These are phyloP conservation scores for Tuber calosporum DNA, from an alignment of 495 filamentous ascomycete genomes.

Conservation along the genomic window DNA sequence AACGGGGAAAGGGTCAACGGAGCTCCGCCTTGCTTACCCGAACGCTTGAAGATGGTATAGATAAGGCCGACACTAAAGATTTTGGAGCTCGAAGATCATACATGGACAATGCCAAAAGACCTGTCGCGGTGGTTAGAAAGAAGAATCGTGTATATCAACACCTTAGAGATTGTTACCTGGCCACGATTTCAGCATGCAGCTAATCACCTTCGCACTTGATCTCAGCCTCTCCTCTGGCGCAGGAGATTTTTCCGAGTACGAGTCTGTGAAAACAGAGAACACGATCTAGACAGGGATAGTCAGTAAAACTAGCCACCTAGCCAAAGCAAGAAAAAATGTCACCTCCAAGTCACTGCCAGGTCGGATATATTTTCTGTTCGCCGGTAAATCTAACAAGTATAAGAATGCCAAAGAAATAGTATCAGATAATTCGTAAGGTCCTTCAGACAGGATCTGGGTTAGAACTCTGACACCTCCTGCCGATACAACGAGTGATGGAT, in stretches of 20 bases:
- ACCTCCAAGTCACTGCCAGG: constrained; percentile 59
- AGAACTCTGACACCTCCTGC: constrained; percentile 75
- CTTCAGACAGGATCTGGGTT: constrained; percentile 79
- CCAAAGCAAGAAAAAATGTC: constrained; percentile 30
- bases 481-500: constrained; percentile 67
- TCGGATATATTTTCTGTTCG: constrained; percentile 67
- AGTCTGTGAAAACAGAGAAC: constrained; percentile 84
- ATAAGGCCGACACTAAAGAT: constrained; percentile 54
- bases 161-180: constrained; percentile 46
- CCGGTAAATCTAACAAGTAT: constrained; percentile 78
- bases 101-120: constrained; percentile 75
- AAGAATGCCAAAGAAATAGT: constrained; percentile 76
- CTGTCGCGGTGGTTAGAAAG: constrained; percentile 38
- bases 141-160: neutral
- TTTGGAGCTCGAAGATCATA: constrained; percentile 72
- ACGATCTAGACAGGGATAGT: constrained; percentile 53
- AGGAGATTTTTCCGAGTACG: constrained; percentile 52
- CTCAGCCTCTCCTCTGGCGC: constrained; percentile 66
- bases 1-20: constrained; percentile 18
- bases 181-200: constrained; percentile 89
- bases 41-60: constrained; percentile 41
- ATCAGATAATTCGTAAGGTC: constrained; percentile 83
- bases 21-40: constrained; percentile 9
- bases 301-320: constrained; percentile 40
- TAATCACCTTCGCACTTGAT: constrained; percentile 76